phyloP scores from a whole-genome alignment of 495 filamentous ascomycete genomes.

The Penicillium crystallinum region DNA sequence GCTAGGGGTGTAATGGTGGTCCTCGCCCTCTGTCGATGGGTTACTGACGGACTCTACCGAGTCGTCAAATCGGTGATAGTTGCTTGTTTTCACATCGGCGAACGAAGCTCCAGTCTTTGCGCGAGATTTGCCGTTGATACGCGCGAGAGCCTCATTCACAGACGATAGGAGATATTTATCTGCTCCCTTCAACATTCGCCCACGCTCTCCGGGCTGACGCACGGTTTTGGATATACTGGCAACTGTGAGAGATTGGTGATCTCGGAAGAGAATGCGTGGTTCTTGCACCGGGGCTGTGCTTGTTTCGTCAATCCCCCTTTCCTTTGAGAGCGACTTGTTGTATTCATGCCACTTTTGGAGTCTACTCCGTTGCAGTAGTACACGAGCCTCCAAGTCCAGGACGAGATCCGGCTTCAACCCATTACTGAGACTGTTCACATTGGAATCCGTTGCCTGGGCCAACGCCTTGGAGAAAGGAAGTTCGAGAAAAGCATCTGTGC shows the following conservation, averaged over 20 bases:
- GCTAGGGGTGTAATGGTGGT: neutral
- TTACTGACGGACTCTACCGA: neutral
- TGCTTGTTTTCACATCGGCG: neutral
- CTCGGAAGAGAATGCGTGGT: slow-evolving; percentile 25
- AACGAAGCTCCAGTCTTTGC: neutral
- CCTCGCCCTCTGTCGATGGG: neutral
- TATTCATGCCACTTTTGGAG: slow-evolving; percentile 71
- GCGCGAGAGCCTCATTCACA: slow-evolving; percentile 49
- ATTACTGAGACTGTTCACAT: slow-evolving; percentile 45
- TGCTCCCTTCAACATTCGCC: slow-evolving; percentile 39
- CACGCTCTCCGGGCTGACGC: slow-evolving; percentile 35
- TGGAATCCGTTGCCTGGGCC: slow-evolving; percentile 52
- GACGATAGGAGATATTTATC: slow-evolving; percentile 49
- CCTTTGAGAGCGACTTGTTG: slow-evolving; percentile 36
- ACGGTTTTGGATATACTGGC: slow-evolving; percentile 40
- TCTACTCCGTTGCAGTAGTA: slow-evolving; percentile 56
- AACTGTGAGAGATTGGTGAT: slow-evolving; percentile 37
- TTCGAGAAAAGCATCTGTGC: slow-evolving; percentile 58
- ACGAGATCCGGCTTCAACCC: slow-evolving; percentile 36
- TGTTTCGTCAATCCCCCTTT: slow-evolving; percentile 10
- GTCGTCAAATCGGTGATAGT: neutral
- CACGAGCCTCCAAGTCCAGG: slow-evolving; percentile 56
- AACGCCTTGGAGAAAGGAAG: slow-evolving; percentile 63
- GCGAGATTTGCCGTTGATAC: slow-evolving; percentile 47
- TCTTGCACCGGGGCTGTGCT: slow-evolving; percentile 11